phyloP scores from a whole-genome alignment of 2,329 filamentous ascomycete genomes.

The Triangularia verruculosa region DNA sequence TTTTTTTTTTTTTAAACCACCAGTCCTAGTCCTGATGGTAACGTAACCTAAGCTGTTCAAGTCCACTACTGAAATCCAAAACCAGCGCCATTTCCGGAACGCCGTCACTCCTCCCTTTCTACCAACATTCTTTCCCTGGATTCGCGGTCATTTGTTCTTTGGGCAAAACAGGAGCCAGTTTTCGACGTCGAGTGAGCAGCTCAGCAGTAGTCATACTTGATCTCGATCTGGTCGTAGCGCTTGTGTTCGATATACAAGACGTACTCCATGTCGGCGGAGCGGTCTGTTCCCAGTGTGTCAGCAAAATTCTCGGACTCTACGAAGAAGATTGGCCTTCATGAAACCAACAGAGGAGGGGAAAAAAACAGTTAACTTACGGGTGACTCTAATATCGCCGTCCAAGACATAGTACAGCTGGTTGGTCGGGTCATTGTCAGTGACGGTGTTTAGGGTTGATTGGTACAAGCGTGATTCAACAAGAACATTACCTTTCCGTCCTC shows the following conservation, averaged over 20 bases:
- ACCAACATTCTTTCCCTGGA: no score
- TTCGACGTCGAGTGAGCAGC: neutral
- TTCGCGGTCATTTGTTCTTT: neutral
- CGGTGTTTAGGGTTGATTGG: no score
- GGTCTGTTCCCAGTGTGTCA: constrained; percentile 27
- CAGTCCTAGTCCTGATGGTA: no score
- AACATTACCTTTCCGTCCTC: no score
- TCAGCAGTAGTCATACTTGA: constrained; percentile 40
- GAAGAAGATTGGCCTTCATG: no score
- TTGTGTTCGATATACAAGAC: constrained; percentile 42
- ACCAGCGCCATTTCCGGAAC: neutral
- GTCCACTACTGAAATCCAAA: no score
- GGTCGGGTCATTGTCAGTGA: no score
- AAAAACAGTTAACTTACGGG: constrained; percentile 31
- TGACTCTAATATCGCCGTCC: constrained; percentile 39
- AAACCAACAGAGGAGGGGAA: neutral
- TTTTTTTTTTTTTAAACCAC: no score
- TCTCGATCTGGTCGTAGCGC: constrained; percentile 41
- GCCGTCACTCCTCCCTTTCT: neutral
- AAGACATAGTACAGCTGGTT: constrained; percentile 42
- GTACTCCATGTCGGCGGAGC: constrained; percentile 42
- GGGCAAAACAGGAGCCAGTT: neutral
- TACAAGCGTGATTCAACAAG: no score
- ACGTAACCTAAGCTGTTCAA: no score
- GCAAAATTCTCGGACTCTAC: no score